Percentiles rank a stretch among this genome's conserved stretches.
These are phyloP conservation scores for Exophiala sideris DNA, from an alignment of 2,329 filamentous ascomycete genomes.

Conservation along the genomic window DNA sequence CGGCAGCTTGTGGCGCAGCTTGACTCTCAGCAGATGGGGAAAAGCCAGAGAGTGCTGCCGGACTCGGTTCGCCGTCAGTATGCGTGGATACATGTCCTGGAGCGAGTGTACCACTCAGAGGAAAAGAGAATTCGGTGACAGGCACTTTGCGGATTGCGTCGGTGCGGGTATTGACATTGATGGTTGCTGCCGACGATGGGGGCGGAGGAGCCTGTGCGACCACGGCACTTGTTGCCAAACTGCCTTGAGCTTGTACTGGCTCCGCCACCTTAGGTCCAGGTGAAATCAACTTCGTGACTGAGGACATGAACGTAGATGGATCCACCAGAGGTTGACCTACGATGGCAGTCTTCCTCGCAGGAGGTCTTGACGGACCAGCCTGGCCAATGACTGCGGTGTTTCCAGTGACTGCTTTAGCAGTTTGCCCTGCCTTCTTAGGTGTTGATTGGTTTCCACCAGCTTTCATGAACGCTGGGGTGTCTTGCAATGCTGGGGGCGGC, in stretches of 20 bases:
- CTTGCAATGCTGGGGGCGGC: conserved; percentile 13
- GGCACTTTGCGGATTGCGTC: conserved; percentile 8
- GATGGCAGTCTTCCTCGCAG: neutral
- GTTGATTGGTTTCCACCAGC: neutral
- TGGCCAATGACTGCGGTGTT: neutral
- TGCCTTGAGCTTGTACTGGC: neutral
- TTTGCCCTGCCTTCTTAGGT: neutral
- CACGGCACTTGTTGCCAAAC: neutral
- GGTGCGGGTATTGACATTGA: neutral
- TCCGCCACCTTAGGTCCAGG: neutral
- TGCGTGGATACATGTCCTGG: conserved; percentile 11
- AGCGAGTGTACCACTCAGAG: neutral
- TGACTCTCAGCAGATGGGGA: neutral
- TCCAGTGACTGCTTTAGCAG: neutral
- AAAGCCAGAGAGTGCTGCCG: conserved; percentile 9
- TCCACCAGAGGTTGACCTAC: neutral
- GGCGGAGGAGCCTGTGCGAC: neutral
- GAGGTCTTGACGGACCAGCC: neutral
- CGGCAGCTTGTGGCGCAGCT: neutral
- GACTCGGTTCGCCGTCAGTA: conserved; percentile 19
- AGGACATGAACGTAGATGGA: conserved; percentile 10
- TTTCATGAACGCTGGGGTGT: neutral
- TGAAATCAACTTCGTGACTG: neutral
- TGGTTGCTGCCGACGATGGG: neutral
- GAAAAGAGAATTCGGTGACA: conserved; percentile 12